Evolutionary conservation across 2,329 filamentous ascomycete genomes (phyloP).

Genomic region (Alternaria atra): DNA sequence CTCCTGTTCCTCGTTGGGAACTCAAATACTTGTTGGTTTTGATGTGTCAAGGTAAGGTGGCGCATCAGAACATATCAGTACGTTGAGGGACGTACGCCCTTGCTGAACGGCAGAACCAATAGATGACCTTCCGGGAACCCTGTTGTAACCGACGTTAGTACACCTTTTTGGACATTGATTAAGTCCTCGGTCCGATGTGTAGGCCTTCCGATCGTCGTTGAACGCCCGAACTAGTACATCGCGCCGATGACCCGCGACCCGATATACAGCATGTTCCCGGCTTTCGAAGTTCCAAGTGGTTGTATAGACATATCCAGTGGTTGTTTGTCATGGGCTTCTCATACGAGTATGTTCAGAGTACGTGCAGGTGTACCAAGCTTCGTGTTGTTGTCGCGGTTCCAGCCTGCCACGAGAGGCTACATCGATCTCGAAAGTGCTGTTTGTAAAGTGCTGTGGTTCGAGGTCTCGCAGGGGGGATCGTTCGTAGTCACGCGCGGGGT

Average conservation of each 20-base stretch:
- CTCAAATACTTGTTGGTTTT: background rate
- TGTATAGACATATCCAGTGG: background rate
- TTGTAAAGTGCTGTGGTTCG: background rate
- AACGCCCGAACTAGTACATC: constrained; percentile 19
- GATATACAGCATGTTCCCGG: constrained; percentile 1
- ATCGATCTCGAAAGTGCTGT: background rate
- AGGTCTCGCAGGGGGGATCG: background rate
- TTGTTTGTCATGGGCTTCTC: constrained; percentile 1
- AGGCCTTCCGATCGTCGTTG: constrained; percentile 14
- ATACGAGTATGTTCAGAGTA: background rate
- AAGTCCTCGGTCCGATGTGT: constrained; percentile 19
- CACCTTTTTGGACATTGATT: constrained; percentile 8
- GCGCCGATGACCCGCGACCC: constrained; percentile 24
- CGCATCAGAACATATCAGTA: background rate
- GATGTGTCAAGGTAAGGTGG: background rate
- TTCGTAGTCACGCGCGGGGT: background rate
- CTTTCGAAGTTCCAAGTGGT: background rate
- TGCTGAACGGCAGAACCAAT: background rate
- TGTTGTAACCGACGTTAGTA: background rate
- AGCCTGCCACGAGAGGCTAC: background rate
- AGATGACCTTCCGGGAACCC: background rate
- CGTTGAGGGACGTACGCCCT: background rate
- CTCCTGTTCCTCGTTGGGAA: background rate
- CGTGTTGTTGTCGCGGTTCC: background rate
- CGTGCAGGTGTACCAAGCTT: background rate